phyloP scores from a whole-genome alignment of 164 flowering plant genomes.

The Platanus orientalis region DNA sequence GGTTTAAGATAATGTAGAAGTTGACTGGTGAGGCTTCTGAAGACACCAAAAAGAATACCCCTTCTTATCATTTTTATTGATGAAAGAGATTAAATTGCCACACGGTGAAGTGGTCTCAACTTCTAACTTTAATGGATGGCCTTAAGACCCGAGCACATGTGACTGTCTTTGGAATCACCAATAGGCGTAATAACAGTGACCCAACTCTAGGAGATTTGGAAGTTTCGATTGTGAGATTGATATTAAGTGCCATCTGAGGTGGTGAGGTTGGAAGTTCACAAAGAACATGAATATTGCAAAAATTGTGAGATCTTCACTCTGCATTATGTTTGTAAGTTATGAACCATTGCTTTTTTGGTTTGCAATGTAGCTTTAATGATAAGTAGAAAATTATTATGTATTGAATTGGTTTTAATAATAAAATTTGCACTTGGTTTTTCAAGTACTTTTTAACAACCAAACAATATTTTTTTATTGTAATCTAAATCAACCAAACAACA shows the following conservation, averaged over 20 bases:
- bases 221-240: slow-evolving; percentile 72
- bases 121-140: slow-evolving; percentile 68
- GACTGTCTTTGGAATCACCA: slow-evolving; percentile 67
- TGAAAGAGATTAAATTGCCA: slow-evolving; percentile 68
- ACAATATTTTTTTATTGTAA: no score
- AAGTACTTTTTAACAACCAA: no score
- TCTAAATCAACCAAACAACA: no score
- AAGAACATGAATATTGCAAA: slow-evolving; percentile 72
- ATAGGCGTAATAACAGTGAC: slow-evolving; percentile 64
- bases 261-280: slow-evolving; percentile 62
- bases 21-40: slow-evolving; percentile 66
- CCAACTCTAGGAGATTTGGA: slow-evolving; percentile 70
- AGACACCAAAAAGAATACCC: slow-evolving; percentile 72
- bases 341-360: no score
- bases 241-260: slow-evolving; percentile 70
- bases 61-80: slow-evolving; percentile 63
- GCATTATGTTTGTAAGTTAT: no score
- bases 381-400: no score
- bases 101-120: slow-evolving; percentile 77
- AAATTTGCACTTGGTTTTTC: no score
- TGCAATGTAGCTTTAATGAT: no score
- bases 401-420: no score
- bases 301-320: slow-evolving; percentile 31
- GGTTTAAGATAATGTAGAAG: slow-evolving; percentile 59
- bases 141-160: slow-evolving; percentile 59